Evolutionary conservation across 139 green algal genomes (phyloP).

Genomic region (Parachlorella kessleri): DNA sequence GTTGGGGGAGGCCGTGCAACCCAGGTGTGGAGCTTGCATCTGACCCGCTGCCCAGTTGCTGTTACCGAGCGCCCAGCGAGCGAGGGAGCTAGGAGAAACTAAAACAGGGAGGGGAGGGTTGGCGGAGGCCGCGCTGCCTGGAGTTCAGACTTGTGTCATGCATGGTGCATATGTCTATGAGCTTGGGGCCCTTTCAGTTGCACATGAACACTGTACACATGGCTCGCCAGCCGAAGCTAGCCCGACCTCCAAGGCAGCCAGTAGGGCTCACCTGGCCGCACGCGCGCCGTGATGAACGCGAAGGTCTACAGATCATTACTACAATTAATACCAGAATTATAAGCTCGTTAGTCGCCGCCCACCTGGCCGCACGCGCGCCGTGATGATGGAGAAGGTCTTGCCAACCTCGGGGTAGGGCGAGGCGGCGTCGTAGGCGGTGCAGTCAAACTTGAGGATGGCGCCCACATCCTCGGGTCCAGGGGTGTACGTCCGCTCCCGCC

Average conservation of each 20-base stretch:
- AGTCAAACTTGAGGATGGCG: slow-evolving; percentile 89
- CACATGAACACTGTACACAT: too few species aligned
- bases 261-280: slow-evolving; percentile 69
- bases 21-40: neutral
- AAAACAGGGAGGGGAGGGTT: neutral
- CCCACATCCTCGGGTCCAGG: slow-evolving; percentile 88
- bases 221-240: too few species aligned
- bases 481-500: slow-evolving; percentile 71
- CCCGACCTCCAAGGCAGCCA: too few species aligned
- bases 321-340: too few species aligned
- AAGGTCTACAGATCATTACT: too few species aligned
- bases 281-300: slow-evolving; percentile 72
- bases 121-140: neutral
- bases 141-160: neutral
- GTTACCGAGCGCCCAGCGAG: too few species aligned
- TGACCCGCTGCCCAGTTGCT: neutral
- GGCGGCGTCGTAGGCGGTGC: slow-evolving; percentile 32
- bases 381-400: slow-evolving; percentile 63
- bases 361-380: slow-evolving; percentile 76
- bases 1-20: neutral
- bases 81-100: too few species aligned
- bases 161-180: too few species aligned
- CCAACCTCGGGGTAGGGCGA: slow-evolving; percentile 28
- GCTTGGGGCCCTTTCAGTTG: too few species aligned
- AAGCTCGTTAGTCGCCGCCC: too few species aligned